These are phyloP conservation scores for Diaporthe sp. DNA, from an alignment of 2,329 filamentous ascomycete species.

Conservation along the genomic window DNA sequence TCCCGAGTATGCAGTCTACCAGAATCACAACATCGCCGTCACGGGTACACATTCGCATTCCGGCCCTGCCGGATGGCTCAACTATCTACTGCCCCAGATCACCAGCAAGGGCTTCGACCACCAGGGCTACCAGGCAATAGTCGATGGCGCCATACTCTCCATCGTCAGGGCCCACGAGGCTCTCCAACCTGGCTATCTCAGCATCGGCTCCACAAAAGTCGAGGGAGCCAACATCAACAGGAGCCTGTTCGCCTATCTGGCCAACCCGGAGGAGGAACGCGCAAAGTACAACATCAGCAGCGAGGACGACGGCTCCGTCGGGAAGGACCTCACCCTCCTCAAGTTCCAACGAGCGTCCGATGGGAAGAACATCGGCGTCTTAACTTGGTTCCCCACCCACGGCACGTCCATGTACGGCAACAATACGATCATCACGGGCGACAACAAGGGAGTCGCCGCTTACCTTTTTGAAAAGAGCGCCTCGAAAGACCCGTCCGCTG, in stretches of 20 bases:
- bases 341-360: conserved; percentile 83
- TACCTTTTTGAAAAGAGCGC: conserved; percentile 84
- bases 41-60: conserved; percentile 93
- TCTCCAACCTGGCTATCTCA: conserved; percentile 75
- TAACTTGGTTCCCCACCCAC: conserved; percentile 95
- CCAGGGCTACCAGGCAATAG: conserved; percentile 88
- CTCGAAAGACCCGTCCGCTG: conserved; percentile 65
- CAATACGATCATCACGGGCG: conserved; percentile 91
- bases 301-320: conserved; percentile 68
- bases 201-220: conserved; percentile 78
- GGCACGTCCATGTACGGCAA: conserved; percentile 93
- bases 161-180: conserved; percentile 85
- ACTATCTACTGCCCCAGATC: conserved; percentile 91
- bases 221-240: conserved; percentile 88
- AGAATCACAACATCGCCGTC: conserved; percentile 85
- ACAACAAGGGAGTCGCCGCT: conserved; percentile 96
- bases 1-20: conserved; percentile 80
- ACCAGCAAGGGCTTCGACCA: conserved; percentile 88
- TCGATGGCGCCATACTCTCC: conserved; percentile 84
- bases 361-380: conserved; percentile 80
- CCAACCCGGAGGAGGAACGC: conserved; percentile 85
- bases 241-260: conserved; percentile 88
- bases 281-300: conserved; percentile 71
- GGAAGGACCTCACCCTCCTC: conserved; percentile 84
- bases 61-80: conserved; percentile 91